These are phyloP conservation scores for Hypoxylon sp. DNA, from an alignment of 2,329 filamentous ascomycete species.

Conservation along the genomic window DNA sequence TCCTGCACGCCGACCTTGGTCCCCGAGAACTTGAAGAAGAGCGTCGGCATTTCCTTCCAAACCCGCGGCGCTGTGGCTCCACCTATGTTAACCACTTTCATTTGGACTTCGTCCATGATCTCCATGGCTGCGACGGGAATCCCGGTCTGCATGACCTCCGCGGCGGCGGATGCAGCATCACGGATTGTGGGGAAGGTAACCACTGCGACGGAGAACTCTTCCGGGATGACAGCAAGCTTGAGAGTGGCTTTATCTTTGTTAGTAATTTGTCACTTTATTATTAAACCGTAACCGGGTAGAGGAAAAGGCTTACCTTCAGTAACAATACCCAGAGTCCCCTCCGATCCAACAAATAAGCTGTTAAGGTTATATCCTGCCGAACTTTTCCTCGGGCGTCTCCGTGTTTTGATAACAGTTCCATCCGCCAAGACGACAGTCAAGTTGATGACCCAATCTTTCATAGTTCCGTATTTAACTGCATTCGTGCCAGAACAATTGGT, in stretches of 20 bases:
- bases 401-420: conserved; percentile 80
- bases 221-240: conserved; percentile 79
- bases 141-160: conserved; percentile 77
- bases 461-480: conserved; percentile 81
- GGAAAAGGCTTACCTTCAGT: conserved; percentile 66
- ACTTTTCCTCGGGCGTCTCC: conserved; percentile 79
- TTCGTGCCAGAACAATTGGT: conserved; percentile 83
- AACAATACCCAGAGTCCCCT: conserved; percentile 82
- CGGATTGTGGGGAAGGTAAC: conserved; percentile 81
- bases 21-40: conserved; percentile 89
- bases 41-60: conserved; percentile 79
- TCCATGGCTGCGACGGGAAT: conserved; percentile 81
- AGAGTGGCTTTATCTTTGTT: conserved; percentile 66
- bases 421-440: conserved; percentile 82
- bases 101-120: conserved; percentile 89
- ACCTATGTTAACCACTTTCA: conserved; percentile 81
- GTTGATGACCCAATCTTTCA: conserved; percentile 90
- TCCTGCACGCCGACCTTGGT: conserved; percentile 80
- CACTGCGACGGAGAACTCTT: conserved; percentile 79
- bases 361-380: conserved; percentile 87
- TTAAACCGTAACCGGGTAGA: neutral
- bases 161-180: conserved; percentile 77
- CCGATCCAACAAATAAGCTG: conserved; percentile 79
- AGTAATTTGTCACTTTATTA: neutral
- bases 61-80: conserved; percentile 72